Evolutionary conservation across 164 flowering plant species (phyloP), one percentile per base, ranked within the genome.

Genomic region (Kalanchoe fedtschenkoi): DNA sequence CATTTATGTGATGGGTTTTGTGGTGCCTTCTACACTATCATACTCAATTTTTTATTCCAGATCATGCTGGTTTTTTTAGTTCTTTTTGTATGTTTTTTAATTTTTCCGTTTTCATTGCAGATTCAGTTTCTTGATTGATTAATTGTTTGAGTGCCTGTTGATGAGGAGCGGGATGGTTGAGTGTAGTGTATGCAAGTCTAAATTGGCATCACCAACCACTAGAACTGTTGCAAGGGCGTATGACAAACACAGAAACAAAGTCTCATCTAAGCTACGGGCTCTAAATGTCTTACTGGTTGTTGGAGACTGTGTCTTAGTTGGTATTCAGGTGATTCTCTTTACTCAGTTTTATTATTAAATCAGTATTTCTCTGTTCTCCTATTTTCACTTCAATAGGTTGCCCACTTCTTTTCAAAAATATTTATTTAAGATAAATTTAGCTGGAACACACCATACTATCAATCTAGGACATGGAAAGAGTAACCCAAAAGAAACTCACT

Each of bases 181-280:
- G 79, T 89, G 97, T 80, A 88, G 92, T 70, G 91, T 83, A 51
- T 93, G 97, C 76, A 96, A 78, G 67, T 86, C 96, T 58, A 89
- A 82, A 65, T 63, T 92, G 75, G 69, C 79, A 29, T 75, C 87
- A 15, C 88, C 91, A 9, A 55, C 75, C 29, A 60, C 79, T 34
- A 92, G 70, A 75, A 30, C 95, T 19, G 75, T 89, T 16, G 78
- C 96, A 53, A 78, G 80, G 76, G 98, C 98, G 15, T 93, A 93
- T 76, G 98, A 93, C 61, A 72, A 72, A n/a, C 88, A 89, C 55
- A 81, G 81, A 70, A 85, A 67, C 72, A 80, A 78, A 58, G 68
- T 86, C n/a, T 88, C 98, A 6, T 89, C 97, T 38, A 88, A 89
- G 73, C 77, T 73, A 53, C 81, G 88, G 17, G 83, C 75, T 33